Base-by-base conservation (phyloP, 352 stramenopile genomes). In the Pythium angustatum region DNA sequence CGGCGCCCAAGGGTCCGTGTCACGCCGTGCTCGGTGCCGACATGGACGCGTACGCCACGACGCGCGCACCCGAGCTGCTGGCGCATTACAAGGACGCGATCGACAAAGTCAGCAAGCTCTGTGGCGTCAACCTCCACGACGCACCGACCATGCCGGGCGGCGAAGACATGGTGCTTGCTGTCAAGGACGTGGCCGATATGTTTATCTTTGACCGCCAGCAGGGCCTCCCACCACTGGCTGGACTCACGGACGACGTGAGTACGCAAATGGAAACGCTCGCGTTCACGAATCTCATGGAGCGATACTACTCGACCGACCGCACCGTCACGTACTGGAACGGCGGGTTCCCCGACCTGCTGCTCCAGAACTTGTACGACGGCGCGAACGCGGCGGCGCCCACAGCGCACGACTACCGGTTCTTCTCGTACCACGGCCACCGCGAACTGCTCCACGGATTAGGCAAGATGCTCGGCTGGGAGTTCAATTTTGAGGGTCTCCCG, bases 101-200 rank as follows among this genome's bases (percentile, higher is more conserved):
- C 19, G 62, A 85, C 34, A 66, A 73, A 30, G 53, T 95, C 14
- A 72, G 78, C 38, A 48, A 83, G 47, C 54, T 83, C 44, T 95
- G 86, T 24, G 84, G 81, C 26, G 77, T 92, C 8, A 71, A 75
- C 21, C 41, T 95, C 33, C 56, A 76, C 26, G 68, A 87, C 24
- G 85, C 87, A n/a, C 72, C 84, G 27, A 79, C 62, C 8, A 64
- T 92, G 2, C 64, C 66, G 21, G 78, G 75, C 15, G 83, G 84
- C 19, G 86, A 95, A 66, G 86, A 95, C 56, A 40, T 86, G 12
- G 75, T 95, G 33, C 65, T 91, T 31, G 84, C 80, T 9, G 81
- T 94, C 51, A 94, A 94, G 70, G 85, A 94, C 50, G 73, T 94
- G 34, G 85, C 80, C 24, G 85, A 94, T 53, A 92, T 92, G 81